These are phyloP conservation scores for Globisporangium polare DNA, from an alignment of 352 stramenopile species.

Conservation along the genomic window DNA sequence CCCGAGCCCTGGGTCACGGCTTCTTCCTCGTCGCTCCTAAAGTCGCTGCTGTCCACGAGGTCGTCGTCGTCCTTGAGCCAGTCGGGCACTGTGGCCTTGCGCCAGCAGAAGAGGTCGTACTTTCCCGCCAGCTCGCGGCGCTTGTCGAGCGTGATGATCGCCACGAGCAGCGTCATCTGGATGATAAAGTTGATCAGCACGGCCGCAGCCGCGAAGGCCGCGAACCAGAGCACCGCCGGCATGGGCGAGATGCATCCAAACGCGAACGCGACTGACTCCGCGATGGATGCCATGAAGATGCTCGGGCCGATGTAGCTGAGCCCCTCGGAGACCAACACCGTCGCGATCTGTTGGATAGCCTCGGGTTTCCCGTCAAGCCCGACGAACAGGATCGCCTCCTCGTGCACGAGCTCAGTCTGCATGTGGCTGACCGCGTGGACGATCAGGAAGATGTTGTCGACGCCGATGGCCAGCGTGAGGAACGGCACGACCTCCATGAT, in stretches of 20 bases:
- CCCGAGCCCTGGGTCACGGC: not conserved
- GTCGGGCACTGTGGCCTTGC: slow-evolving; percentile 9
- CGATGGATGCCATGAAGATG: slow-evolving; percentile 43
- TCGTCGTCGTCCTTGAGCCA: slow-evolving; percentile 13
- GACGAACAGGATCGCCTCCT: slow-evolving; percentile 47
- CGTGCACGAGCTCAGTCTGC: slow-evolving; percentile 38
- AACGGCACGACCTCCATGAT: slow-evolving; percentile 67
- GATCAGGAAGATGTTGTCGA: slow-evolving; percentile 70
- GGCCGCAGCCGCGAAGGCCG: slow-evolving; percentile 38
- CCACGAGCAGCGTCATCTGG: slow-evolving; percentile 66
- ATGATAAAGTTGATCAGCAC: slow-evolving; percentile 51
- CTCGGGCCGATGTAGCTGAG: slow-evolving; percentile 53
- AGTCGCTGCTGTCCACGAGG: not conserved
- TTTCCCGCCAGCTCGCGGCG: slow-evolving; percentile 52
- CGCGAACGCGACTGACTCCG: slow-evolving; percentile 43
- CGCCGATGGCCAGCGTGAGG: slow-evolving; percentile 60
- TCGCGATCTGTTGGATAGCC: slow-evolving; percentile 47
- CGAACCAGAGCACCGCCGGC: slow-evolving; percentile 65
- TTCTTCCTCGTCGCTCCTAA: slow-evolving; percentile 6
- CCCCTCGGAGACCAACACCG: slow-evolving; percentile 42
- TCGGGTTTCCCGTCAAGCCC: slow-evolving; percentile 39
- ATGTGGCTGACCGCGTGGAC: slow-evolving; percentile 50
- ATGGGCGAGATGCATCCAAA: slow-evolving; percentile 59
- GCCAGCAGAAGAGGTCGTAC: slow-evolving; percentile 60
- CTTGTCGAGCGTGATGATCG: slow-evolving; percentile 64